Percentiles rank a stretch among this genome's conserved stretches.
Conservation (phyloP, 306 rosid genomes). For the Myrica gale region DNA sequence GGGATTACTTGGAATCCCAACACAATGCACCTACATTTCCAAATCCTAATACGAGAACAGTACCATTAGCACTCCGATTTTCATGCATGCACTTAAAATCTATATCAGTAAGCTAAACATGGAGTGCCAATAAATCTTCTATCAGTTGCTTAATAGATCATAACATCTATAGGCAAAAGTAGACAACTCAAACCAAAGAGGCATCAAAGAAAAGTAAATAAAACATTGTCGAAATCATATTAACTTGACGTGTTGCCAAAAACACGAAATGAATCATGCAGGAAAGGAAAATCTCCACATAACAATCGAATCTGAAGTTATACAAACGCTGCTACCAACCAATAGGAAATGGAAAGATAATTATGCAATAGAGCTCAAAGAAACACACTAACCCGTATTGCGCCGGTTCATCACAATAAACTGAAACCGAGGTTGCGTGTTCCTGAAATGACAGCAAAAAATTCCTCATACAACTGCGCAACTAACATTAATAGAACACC, state of each 20-base stretch:
- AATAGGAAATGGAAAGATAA: constrained; percentile 10
- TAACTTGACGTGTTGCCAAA: neutral
- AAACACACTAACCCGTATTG: constrained; percentile 48
- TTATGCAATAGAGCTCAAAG: neutral
- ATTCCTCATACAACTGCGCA: constrained; percentile 5
- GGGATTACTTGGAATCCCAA: neutral
- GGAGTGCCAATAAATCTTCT: constrained; percentile 3
- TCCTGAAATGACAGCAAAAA: constrained; percentile 40
- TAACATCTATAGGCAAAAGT: constrained; percentile 18
- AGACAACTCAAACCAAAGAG: neutral
- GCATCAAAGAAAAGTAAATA: neutral
- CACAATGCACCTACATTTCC: neutral
- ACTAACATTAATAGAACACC: neutral
- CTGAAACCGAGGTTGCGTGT: constrained; percentile 56
- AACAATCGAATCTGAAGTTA: neutral
- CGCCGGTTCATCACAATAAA: constrained; percentile 66
- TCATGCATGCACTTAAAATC: constrained; percentile 16
- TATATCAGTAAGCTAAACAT: constrained; percentile 8
- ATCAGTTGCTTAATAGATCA: too few relatives aligned
- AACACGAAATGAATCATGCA: neutral
- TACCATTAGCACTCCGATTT: neutral
- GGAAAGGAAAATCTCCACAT: neutral
- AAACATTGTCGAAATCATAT: neutral
- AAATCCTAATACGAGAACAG: neutral
- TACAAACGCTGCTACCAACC: neutral